Evolutionary conservation across 2,329 filamentous ascomycete species (phyloP), one percentile per base, ranked within the genome.

Genomic region (Hypomyces perniciosus): DNA sequence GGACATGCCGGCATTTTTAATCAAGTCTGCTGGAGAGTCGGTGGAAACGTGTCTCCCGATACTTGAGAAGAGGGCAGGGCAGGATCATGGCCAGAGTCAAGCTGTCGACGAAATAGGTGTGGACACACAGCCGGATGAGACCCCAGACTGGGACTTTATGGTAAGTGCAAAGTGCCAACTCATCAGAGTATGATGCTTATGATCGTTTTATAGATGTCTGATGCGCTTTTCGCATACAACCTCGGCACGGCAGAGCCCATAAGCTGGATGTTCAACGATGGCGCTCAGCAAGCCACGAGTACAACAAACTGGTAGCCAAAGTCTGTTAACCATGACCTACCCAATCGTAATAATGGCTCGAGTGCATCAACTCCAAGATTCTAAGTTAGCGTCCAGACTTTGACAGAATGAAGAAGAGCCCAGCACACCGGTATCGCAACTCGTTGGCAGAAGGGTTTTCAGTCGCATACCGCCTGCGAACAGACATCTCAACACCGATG

Each of bases 21-120:
- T 76, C 1, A 62, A 64, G 8, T 65, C 70, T 3, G 70, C 68
- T 0, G 66, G 72, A 12, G 63, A 68, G 1, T 67, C 63, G 1
- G 62, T 64, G 6, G 63, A 62, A n/a, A 57, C 54, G 37, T 66
- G 67, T 8, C 54, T 70, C 28, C 51, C 57, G 1, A 47, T 72
- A 8, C 61, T 75, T 3, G 68, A 70, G 37, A 54, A 60, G 5
- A 59, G 62, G 13, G 58, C 62, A 3, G 58, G 57, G 1, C 61
- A 53, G 2, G 28, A 46, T 1, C 46, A 61, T 6, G 45, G 46
- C 2, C 29, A 40, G 4, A 51, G 50, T 1, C 43, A 34, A n/a
- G 13, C 40, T 12, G 4, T 34, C 6, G 28, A 35, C 2, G 46
- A 56, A 0, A 35, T 44, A 0, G 10, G 52, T 2, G 13, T 51